Conservation (phyloP, 1,139 yeast genomes). For the Arxiozyma slooffiae region DNA sequence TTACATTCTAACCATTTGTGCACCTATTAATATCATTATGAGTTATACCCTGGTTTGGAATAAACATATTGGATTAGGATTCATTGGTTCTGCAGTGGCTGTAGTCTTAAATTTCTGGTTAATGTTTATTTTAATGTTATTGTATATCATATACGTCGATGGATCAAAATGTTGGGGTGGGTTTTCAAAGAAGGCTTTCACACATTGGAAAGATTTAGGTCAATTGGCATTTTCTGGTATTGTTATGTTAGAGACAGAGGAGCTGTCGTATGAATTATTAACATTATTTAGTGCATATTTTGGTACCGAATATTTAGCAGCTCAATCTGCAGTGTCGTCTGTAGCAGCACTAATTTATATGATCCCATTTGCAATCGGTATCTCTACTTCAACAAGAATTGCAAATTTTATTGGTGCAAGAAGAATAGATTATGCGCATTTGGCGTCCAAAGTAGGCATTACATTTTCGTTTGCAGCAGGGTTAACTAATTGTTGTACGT, state of each 20-base stretch:
- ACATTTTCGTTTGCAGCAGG: conserved; percentile 52
- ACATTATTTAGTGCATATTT: conserved; percentile 67
- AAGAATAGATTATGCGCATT: conserved; percentile 51
- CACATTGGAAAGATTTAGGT: conserved; percentile 52
- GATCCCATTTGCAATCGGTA: conserved; percentile 83
- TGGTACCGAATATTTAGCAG: conserved; percentile 76
- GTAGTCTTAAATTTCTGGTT: conserved; percentile 62
- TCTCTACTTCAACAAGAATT: conserved; percentile 77
- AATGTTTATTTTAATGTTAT: conserved; percentile 46
- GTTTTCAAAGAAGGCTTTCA: conserved; percentile 38
- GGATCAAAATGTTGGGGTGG: conserved; percentile 74
- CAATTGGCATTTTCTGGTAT: conserved; percentile 63
- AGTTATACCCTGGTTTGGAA: conserved; percentile 80
- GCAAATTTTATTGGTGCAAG: conserved; percentile 83
- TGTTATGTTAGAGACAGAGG: conserved; percentile 65
- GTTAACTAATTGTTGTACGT: conserved; percentile 41
- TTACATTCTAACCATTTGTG: conserved; percentile 61
- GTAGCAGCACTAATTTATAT: conserved; percentile 72
- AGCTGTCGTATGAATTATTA: conserved; percentile 61
- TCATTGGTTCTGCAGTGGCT: conserved; percentile 65
- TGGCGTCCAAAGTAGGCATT: conserved; percentile 58
- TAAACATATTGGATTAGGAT: conserved; percentile 49
- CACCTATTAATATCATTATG: conserved; percentile 64
- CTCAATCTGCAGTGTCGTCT: conserved; percentile 80
- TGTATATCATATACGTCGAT: conserved; percentile 49